Base-by-base conservation (phyloP, 768 basidiomycete species). In the Trametes punicea region DNA sequence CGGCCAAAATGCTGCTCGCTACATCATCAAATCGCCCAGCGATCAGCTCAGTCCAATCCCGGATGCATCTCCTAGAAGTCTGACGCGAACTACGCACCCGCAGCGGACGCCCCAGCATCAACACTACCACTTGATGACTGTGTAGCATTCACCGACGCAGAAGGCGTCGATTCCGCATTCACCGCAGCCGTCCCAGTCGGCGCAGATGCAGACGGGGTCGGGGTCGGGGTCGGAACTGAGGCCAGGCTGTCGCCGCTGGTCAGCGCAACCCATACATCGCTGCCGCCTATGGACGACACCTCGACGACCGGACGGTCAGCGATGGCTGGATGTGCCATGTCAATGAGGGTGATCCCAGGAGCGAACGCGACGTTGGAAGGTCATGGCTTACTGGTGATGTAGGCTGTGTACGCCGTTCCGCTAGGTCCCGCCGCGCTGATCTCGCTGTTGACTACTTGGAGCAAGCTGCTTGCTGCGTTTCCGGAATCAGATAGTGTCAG, bases 271-370 rank as follows among this genome's bases (percentile, higher is more conserved):
- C 21, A 34, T 2, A 23, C 49, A n/a, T 25, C 25, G 0, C 49
- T n/a, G n/a, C n/a, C 49, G 7, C 49, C 34, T 10, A 51, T 40
- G 39, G 49, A 27, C 27, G 49, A 40, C 27, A 51, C 41, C 49
- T 51, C 49, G 8, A 51, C 49, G n/a, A 36, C 38, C 10, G 39
- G 49, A n/a, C 49, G 49, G n/a, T 27, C 38, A 27, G 38, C 25
- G 49, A 51, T 51, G 38, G 38, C 49, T 51, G 36, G 15, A 15
- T 5, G 36, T 38, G 16, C 16, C 36, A 3, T 18, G n/a, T n/a
- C n/a, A n/a, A n/a, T n/a, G n/a, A n/a, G n/a, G n/a, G n/a, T n/a
- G n/a, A n/a, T n/a, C n/a, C n/a, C n/a, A n/a, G n/a, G n/a, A n/a
- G n/a, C n/a, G n/a, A n/a, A n/a, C n/a, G n/a, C n/a, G n/a, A n/a